These are phyloP conservation scores for Sporodiniella umbellata DNA, from an alignment of 371 early-diverging fungal genomes.

Conservation along the genomic window DNA sequence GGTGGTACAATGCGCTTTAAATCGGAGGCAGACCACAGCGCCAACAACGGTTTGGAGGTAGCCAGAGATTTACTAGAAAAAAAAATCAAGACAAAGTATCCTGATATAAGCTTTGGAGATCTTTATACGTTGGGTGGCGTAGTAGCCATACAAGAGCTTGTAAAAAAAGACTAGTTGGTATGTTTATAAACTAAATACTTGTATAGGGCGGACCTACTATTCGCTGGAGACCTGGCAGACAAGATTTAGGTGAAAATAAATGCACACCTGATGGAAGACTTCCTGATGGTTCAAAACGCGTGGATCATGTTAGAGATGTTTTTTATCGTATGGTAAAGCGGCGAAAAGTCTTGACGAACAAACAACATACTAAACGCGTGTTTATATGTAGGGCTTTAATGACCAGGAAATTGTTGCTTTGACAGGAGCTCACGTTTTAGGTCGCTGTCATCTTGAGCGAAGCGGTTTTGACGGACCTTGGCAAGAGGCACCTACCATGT, in stretches of 20 bases:
- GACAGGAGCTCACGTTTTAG: constrained; percentile 93
- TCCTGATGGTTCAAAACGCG: constrained; percentile 75
- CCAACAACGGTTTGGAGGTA: constrained; percentile 76
- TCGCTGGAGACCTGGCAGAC: constrained; percentile 77
- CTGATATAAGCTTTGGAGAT: constrained; percentile 74
- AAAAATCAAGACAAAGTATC: constrained; percentile 65
- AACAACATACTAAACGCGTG: background rate
- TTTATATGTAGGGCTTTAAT: constrained; percentile 85
- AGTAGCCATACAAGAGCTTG: constrained; percentile 19
- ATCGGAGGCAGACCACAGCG: constrained; percentile 65
- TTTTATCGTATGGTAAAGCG: constrained; percentile 72
- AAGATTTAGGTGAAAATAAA: constrained; percentile 50
- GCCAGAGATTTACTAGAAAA: constrained; percentile 72
- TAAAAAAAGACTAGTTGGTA: too few relatives aligned
- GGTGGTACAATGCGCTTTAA: constrained; percentile 76
- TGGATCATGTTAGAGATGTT: constrained; percentile 60
- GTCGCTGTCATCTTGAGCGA: constrained; percentile 89
- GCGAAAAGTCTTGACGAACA: too few relatives aligned
- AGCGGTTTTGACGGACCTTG: constrained; percentile 91
- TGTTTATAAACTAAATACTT: background rate
- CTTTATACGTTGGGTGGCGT: constrained; percentile 69
- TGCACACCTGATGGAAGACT: constrained; percentile 80
- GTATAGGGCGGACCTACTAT: constrained; percentile 68
- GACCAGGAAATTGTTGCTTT: constrained; percentile 95
- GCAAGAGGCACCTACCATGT: constrained; percentile 84